Evolutionary conservation across 2,329 filamentous ascomycete genomes (phyloP).

Genomic region (Aspergillus floridensis): DNA sequence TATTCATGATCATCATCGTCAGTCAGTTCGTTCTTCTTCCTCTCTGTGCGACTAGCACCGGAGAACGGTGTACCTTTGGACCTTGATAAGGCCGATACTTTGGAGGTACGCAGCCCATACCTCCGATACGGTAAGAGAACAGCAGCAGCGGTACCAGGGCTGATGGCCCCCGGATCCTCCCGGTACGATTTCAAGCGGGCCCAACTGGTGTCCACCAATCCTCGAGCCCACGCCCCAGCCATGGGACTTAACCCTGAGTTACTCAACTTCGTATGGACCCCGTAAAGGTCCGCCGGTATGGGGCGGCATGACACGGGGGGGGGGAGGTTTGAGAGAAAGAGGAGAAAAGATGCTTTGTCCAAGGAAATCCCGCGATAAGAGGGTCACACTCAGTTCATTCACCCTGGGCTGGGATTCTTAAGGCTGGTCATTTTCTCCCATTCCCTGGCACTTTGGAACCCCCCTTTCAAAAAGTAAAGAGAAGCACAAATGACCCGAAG

Average conservation of each 20-base stretch:
- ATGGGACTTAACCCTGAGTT: neutral
- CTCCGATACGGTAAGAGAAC: slow-evolving; percentile 5
- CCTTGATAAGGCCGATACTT: neutral
- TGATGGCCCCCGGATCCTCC: slow-evolving; percentile 18
- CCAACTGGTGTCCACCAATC: slow-evolving; percentile 16
- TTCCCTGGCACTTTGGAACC: neutral
- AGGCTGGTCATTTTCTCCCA: neutral
- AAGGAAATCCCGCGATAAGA: slow-evolving; percentile 8
- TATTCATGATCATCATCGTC: neutral
- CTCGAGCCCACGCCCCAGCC: slow-evolving; percentile 15
- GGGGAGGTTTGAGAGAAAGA: neutral
- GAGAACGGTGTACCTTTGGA: neutral
- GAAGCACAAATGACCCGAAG: neutral
- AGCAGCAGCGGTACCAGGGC: neutral
- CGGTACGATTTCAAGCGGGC: slow-evolving; percentile 12
- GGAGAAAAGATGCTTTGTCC: neutral
- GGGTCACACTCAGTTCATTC: slow-evolving; percentile 8
- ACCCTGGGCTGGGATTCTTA: neutral
- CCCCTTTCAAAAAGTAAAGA: neutral
- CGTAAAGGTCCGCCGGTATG: neutral
- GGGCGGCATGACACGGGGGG: slow-evolving; percentile 1
- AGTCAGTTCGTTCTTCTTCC: neutral
- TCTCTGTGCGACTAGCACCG: neutral
- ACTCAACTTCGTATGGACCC: slow-evolving; percentile 9
- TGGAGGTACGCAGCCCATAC: neutral